Percentiles rank a stretch among this genome's conserved stretches.
These are phyloP conservation scores for Punica granatum DNA, from an alignment of 345 rosid genomes.

Conservation along the genomic window DNA sequence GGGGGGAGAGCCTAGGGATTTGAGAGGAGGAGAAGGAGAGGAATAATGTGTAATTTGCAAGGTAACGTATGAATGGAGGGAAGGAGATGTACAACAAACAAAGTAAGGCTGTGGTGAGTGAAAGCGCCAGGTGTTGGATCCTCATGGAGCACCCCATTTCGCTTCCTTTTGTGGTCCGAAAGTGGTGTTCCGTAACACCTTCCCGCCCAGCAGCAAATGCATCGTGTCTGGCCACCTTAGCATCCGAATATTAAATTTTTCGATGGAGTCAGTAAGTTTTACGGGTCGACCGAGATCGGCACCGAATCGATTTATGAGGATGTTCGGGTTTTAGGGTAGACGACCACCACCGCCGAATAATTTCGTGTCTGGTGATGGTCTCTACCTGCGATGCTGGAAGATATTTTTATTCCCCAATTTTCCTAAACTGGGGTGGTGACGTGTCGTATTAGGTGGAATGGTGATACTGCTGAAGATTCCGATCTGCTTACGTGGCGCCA, in stretches of 20 bases:
- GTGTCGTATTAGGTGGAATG: slow-evolving; percentile 18
- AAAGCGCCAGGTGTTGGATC: slow-evolving; percentile 31
- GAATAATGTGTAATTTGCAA: no score
- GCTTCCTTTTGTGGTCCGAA: slow-evolving; percentile 10
- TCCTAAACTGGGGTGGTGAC: no score
- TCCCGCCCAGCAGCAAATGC: slow-evolving; percentile 1
- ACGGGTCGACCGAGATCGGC: no score
- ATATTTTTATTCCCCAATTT: background rate
- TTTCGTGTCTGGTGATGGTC: no score
- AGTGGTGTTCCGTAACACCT: no score
- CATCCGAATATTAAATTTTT: no score
- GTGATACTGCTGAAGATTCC: slow-evolving; percentile 7
- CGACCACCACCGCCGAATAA: no score
- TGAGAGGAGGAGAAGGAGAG: background rate
- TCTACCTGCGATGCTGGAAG: background rate
- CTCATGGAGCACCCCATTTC: slow-evolving; percentile 7
- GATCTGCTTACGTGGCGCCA: slow-evolving; percentile 23
- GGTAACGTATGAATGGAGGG: background rate
- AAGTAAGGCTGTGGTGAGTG: slow-evolving; percentile 17
- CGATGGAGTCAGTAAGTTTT: no score
- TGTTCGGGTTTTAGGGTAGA: no score
- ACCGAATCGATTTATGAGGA: no score
- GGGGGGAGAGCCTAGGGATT: background rate
- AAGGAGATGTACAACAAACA: no score
- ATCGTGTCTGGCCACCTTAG: no score